A percentile compares a stretch with the other conserved stretches of the same genome.
These are phyloP conservation scores for Psilocybe azurescens DNA, from an alignment of 768 basidiomycete species.

Conservation along the genomic window DNA sequence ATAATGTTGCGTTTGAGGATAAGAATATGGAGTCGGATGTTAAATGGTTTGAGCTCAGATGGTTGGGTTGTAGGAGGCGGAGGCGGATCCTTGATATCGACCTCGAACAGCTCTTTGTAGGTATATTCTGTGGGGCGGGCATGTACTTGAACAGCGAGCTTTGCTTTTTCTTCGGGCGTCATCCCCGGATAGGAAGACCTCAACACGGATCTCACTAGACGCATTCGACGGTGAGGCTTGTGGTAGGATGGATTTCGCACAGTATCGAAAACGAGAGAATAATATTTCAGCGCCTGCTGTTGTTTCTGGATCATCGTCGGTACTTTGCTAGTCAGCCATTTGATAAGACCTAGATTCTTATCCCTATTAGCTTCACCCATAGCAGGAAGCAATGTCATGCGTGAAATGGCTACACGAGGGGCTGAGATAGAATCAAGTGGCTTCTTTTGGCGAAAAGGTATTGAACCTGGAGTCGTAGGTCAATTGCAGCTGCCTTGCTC, in stretches of 20 bases:
- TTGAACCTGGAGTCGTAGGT: constrained; percentile 35
- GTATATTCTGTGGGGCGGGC: not conserved
- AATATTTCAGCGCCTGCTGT: constrained; percentile 45
- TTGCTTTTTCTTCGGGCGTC: not conserved
- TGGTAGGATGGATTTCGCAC: not conserved
- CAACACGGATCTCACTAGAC: not conserved
- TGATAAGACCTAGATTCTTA: constrained; percentile 63
- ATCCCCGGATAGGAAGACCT: not conserved
- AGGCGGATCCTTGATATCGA: constrained; percentile 4
- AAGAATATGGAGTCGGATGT: constrained; percentile 59
- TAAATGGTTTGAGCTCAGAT: constrained; percentile 44
- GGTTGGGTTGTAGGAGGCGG: constrained; percentile 29
- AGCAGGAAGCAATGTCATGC: constrained; percentile 59
- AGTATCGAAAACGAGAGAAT: not conserved
- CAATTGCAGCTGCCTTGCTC: constrained; percentile 42
- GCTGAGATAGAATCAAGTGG: constrained; percentile 42
- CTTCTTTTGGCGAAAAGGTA: constrained; percentile 15
- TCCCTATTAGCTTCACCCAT: constrained; percentile 62
- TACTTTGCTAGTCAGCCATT: constrained; percentile 59
- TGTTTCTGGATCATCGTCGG: constrained; percentile 53
- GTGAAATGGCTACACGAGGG: constrained; percentile 61
- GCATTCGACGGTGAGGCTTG: not conserved
- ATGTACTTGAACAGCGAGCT: not conserved
- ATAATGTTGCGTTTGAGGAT: constrained; percentile 60
- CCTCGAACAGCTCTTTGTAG: constrained; percentile 1